phyloP scores from a whole-genome alignment of 164 flowering plant genomes.

The Taxillus chinensis region DNA sequence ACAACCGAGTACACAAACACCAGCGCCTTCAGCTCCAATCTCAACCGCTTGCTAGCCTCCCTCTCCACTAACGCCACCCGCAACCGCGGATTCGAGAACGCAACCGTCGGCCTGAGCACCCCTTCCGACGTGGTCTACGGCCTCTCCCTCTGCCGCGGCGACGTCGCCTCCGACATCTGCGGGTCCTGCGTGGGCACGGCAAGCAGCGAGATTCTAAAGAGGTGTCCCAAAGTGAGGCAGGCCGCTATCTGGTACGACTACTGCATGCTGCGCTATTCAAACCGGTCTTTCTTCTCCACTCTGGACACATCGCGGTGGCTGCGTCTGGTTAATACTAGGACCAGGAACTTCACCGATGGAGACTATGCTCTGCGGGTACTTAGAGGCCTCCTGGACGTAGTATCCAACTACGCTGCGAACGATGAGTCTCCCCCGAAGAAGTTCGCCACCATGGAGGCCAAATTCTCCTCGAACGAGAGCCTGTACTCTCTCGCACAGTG shows the following conservation, averaged over 20 bases:
- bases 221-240: not conserved
- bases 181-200: slow-evolving; percentile 7
- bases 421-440: slow-evolving; percentile 10
- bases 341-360: not conserved
- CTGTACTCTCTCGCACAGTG: slow-evolving; percentile 19
- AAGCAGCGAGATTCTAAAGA: not conserved
- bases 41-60: not conserved
- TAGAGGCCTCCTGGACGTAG: not conserved
- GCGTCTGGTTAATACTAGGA: not conserved
- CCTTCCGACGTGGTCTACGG: slow-evolving; percentile 5
- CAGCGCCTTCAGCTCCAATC: not conserved
- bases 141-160: slow-evolving; percentile 9
- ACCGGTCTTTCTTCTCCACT: not conserved
- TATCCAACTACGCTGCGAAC: not conserved
- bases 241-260: slow-evolving; percentile 9
- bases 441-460: slow-evolving; percentile 27
- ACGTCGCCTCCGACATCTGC: slow-evolving; percentile 1
- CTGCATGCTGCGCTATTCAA: slow-evolving; percentile 8
- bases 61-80: not conserved
- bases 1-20: not conserved
- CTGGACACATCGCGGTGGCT: not conserved
- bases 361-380: not conserved
- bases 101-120: not conserved
- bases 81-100: not conserved
- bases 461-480: slow-evolving; percentile 11